Evolutionary conservation across 1,139 yeast species (phyloP), one percentile per base, ranked within the genome.

Genomic region (Taphrina pruni): DNA sequence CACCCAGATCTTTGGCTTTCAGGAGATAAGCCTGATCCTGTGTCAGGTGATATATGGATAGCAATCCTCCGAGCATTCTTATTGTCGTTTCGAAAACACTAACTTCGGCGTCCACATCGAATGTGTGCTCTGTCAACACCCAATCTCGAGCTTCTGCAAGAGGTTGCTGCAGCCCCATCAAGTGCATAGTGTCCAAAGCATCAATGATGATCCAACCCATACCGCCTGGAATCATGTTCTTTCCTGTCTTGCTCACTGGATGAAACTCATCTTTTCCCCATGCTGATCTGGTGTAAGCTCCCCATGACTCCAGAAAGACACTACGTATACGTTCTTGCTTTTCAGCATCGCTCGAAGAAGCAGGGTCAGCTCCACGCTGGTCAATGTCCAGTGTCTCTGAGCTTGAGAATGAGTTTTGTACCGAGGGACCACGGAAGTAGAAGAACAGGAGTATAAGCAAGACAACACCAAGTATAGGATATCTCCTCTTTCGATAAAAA

Each of bases 121-220:
- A 88, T 51, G 78, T 77, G 65, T 88, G 78, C 58, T 83, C 86
- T 65, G 86, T 81, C 69, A 83, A 82, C 67, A 93, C 88, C 97
- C 97, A 94, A 2, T 84, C 77, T 71, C 85, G 84, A 8, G 96
- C 95, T 57, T 85, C 82, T 41, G 78, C 79, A 54, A 90, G 82
- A 74, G 90, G 91, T 26, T 85, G 87, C 9, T 84, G 80, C 66
- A 91, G 84, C 45, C 86, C 92, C 97, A 93, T 92, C 41, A 93
- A 74, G 81, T 87, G 83, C 81, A 93, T 79, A 0, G 97, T 90
- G 76, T 94, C 98, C 69, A 94, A 79, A 0, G 96, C 84, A 77
- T 93, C 98, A 7, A 93, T 96, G 75, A 93, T 88, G 78, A 93
- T 90, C 97, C 97, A 93, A 1, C 99, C 99, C 74, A 93, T 79